phyloP scores from a whole-genome alignment of 1,139 yeast genomes.

The Diutina siamensis region DNA sequence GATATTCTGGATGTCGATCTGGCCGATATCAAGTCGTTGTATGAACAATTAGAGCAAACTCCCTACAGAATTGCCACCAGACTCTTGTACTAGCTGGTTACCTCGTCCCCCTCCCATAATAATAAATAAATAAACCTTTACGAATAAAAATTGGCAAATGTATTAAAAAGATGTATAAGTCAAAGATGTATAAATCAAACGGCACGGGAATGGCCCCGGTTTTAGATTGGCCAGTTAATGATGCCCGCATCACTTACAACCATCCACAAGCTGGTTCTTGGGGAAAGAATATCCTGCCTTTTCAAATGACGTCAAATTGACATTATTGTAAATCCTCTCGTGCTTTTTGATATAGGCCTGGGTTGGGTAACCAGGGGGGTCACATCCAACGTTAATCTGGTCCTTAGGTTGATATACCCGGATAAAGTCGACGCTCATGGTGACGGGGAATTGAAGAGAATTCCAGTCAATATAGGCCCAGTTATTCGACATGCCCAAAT shows the following conservation, averaged over 20 bases:
- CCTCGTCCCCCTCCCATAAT: too few species aligned
- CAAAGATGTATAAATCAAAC: too few species aligned
- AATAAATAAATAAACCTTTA: not conserved
- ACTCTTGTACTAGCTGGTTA: constrained; percentile 57
- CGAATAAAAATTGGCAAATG: too few species aligned
- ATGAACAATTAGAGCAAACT: constrained; percentile 81
- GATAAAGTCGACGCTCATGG: constrained; percentile 17
- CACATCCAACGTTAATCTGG: constrained; percentile 15
- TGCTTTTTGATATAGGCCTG: constrained; percentile 16
- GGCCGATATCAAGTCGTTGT: constrained; percentile 72
- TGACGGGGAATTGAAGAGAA: constrained; percentile 16
- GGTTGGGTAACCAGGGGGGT: constrained; percentile 18
- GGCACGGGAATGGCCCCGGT: too few species aligned
- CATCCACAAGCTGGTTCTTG: constrained; percentile 10
- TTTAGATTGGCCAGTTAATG: too few species aligned
- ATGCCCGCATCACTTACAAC: not conserved
- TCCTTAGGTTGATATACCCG: constrained; percentile 19
- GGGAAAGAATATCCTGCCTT: constrained; percentile 18
- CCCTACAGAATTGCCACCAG: constrained; percentile 89
- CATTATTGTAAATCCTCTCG: constrained; percentile 14
- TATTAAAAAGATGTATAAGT: too few species aligned
- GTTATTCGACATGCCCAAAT: constrained; percentile 19
- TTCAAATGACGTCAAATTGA: constrained; percentile 16
- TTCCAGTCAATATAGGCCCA: constrained; percentile 25
- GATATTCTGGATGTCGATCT: constrained; percentile 83